Base-by-base conservation (phyloP, 2,329 filamentous ascomycete genomes). In the Fusarium pilosicola region DNA sequence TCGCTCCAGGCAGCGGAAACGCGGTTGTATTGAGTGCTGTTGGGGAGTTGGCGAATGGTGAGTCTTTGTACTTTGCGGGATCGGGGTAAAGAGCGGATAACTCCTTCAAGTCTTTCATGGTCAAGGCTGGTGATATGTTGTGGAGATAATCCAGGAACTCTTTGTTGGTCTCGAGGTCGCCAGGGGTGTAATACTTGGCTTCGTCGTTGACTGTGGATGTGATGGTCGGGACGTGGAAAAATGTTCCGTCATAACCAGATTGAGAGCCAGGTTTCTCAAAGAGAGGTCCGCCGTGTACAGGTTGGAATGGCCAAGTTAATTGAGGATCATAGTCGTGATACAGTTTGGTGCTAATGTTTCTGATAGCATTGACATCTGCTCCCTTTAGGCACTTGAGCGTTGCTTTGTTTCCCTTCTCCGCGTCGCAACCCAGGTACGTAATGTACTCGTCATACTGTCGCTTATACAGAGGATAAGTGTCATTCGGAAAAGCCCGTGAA, bases 241-340 rank as follows among this genome's bases (percentile, higher is more conserved):
- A 84, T 3, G 79, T 82, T 7, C 76, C 80, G 12, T 84, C 81
- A n/a, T 79, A 79, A 51, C 76, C 82, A 68, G 75, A 83, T 67
- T 74, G 81, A 0, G 85, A 86, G 24, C 85, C 86, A 10, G 82
- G 80, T 61, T 86, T 86, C 71, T 87, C 85, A 7, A 87, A 79
- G 1, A 87, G 64, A 0, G 83, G 83, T 0, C 85, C 85, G 0
- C 84, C 84, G 1, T 85, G 84, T 0, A 83, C 82, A 2, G 86
- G 86, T 57, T 87, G 86, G 76, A 85, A 87, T 0, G 86, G 85
- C 85, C 85, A 87, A 0, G 84, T 86, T 32, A 85, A 77, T 42
- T 80, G 81, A 22, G 81, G 80, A 9, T 83, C 76, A 8, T 83
- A 82, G 0, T 82, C 79, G 6, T 79, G 74, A 62, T 82, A 86